Conservation (phyloP, 202 grass and related monocot genomes). For the Miscanthus sacchariflorus region DNA sequence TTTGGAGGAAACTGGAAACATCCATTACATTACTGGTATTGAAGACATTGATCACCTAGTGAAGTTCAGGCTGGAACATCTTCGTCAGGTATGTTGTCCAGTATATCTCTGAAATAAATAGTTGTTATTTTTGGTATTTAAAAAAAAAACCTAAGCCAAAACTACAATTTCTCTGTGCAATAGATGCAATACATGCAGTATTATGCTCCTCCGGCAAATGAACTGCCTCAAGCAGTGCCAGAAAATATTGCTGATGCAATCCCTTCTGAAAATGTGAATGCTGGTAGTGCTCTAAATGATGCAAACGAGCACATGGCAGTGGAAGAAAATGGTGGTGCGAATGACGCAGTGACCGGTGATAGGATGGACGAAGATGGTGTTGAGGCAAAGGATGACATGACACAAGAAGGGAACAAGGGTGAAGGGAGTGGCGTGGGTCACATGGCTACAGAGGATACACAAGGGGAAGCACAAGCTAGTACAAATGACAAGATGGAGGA, state of each 20-base stretch:
- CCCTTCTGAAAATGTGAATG: conserved; percentile 43
- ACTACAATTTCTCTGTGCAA: conserved; percentile 32
- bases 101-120: conserved; percentile 3
- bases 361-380: conserved; percentile 51
- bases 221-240: conserved; percentile 11
- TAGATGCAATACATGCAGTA: conserved; percentile 88
- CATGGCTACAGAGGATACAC: conserved; percentile 13
- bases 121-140: neutral
- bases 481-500: conserved; percentile 39
- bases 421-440: conserved; percentile 30
- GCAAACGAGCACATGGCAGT: conserved; percentile 28
- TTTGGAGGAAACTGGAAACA: conserved; percentile 66
- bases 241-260: conserved; percentile 43
- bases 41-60: conserved; percentile 88
- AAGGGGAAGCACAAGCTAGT: neutral
- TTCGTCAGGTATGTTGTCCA: conserved; percentile 64
- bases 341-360: conserved; percentile 19
- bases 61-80: conserved; percentile 89
- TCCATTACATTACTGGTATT: conserved; percentile 66
- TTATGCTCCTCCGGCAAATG: conserved; percentile 58
- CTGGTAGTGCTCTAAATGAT: conserved; percentile 35
- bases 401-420: conserved; percentile 40
- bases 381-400: conserved; percentile 33
- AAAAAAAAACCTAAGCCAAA: neutral
- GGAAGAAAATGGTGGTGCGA: conserved; percentile 46